Evolutionary conservation across 2,329 filamentous ascomycete genomes (phyloP).

Genomic region (Cryphonectria parasitica): DNA sequence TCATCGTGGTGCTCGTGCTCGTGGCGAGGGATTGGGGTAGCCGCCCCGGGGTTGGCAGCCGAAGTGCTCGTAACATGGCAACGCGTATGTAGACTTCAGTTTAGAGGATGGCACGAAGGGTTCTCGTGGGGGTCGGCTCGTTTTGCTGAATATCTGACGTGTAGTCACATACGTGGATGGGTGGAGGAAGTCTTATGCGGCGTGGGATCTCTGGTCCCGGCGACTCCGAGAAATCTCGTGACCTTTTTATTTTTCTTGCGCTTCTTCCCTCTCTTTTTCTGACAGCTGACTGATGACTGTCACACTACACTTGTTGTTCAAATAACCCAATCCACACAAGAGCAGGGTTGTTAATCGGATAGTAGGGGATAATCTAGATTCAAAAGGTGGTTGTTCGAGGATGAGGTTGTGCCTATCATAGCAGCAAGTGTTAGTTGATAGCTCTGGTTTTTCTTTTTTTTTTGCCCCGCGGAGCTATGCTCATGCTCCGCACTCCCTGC

Average conservation of each 20-base stretch:
- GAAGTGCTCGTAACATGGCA: conserved; percentile 20
- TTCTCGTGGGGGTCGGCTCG: neutral
- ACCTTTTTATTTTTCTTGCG: neutral
- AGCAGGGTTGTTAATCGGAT: neutral
- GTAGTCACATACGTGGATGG: too few species aligned
- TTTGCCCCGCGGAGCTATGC: conserved; percentile 1
- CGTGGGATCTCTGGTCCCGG: neutral
- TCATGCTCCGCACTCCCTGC: neutral
- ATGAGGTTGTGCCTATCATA: neutral
- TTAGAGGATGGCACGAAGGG: neutral
- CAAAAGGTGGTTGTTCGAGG: too few species aligned
- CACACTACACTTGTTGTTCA: neutral
- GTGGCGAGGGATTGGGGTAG: conserved; percentile 12
- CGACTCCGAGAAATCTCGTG: neutral
- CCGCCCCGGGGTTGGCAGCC: conserved; percentile 16
- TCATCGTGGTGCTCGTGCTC: neutral
- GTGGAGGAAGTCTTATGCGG: neutral
- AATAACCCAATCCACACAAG: neutral
- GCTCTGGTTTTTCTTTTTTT: neutral
- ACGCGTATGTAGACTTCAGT: neutral
- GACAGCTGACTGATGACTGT: neutral
- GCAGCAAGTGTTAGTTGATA: neutral
- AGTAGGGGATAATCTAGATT: neutral
- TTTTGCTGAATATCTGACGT: too few species aligned
- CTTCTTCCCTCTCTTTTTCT: neutral